These are phyloP conservation scores for Heliamphora exappendiculata DNA, from an alignment of 148 eudicot species.

Conservation along the genomic window DNA sequence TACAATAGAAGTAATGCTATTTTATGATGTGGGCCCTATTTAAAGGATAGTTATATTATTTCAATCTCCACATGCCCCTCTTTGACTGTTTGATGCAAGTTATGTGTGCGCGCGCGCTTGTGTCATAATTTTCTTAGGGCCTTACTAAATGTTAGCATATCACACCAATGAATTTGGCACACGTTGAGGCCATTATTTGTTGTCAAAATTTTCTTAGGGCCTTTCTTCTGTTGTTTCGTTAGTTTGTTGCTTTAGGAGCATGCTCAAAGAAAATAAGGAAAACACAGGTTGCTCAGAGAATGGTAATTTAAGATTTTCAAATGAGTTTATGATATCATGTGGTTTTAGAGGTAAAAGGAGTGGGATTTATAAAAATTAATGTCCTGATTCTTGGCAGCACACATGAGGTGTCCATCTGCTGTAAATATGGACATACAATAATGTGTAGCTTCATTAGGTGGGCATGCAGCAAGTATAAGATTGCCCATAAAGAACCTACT, in stretches of 20 bases:
- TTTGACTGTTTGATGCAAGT: too few relatives aligned
- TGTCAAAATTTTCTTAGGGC: too few relatives aligned
- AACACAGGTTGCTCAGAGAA: background rate
- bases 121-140: too few relatives aligned
- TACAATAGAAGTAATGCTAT: background rate
- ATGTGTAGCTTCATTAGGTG: slow-evolving; percentile 55
- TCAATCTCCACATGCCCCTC: background rate
- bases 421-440: slow-evolving; percentile 60
- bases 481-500: slow-evolving; percentile 12
- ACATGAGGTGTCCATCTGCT: slow-evolving; percentile 37
- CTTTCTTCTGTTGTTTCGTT: background rate
- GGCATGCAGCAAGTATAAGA: slow-evolving; percentile 22
- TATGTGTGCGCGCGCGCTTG: too few relatives aligned
- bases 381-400: slow-evolving; percentile 64
- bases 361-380: background rate
- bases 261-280: background rate
- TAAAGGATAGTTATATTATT: background rate
- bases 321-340: background rate
- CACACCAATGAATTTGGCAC: too few relatives aligned
- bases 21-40: background rate
- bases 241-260: background rate
- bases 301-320: background rate
- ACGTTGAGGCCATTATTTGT: too few relatives aligned
- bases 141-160: too few relatives aligned
- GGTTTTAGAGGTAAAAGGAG: background rate